A percentile compares a stretch with the other conserved stretches of the same genome.
phyloP scores from a whole-genome alignment of 2,329 filamentous ascomycete genomes.

The Colletotrichum paranaense region DNA sequence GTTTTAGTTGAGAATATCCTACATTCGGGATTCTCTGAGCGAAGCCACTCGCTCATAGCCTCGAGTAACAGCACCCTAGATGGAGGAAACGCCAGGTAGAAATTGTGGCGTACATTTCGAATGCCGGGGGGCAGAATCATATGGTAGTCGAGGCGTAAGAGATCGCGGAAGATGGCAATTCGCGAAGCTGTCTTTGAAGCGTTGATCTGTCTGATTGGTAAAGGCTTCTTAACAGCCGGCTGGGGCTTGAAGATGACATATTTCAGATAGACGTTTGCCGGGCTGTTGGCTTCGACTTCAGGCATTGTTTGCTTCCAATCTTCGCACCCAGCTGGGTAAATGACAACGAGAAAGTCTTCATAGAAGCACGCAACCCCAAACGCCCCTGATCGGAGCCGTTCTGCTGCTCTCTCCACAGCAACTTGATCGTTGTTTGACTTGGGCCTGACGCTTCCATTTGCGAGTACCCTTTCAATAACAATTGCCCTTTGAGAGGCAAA shows the following conservation, averaged over 20 bases:
- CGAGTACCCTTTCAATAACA: conserved; percentile 18
- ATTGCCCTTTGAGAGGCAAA: conserved; percentile 37
- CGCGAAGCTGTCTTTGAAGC: neutral
- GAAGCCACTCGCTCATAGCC: conserved; percentile 59
- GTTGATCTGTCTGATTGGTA: neutral
- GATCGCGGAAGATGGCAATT: conserved; percentile 39
- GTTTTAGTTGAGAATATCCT: conserved; percentile 54
- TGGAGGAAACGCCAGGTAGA: conserved; percentile 63
- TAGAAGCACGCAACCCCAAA: conserved; percentile 49
- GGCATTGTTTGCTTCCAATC: conserved; percentile 44
- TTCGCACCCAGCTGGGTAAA: conserved; percentile 51
- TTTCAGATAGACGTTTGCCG: conserved; percentile 40
- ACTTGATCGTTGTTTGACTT: neutral
- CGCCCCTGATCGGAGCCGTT: conserved; percentile 48
- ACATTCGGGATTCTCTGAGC: conserved; percentile 50
- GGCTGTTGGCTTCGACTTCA: conserved; percentile 33
- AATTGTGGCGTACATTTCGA: conserved; percentile 43
- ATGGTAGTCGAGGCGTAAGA: conserved; percentile 47
- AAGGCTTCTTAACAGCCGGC: conserved; percentile 9
- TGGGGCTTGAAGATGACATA: conserved; percentile 51
- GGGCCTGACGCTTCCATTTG: conserved; percentile 32
- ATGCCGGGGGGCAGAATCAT: conserved; percentile 39
- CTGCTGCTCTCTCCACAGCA: conserved; percentile 43
- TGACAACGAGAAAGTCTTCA: conserved; percentile 49
- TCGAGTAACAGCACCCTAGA: conserved; percentile 46